phyloP scores from a whole-genome alignment of 495 filamentous ascomycete genomes.

The Podospora tetraspora region DNA sequence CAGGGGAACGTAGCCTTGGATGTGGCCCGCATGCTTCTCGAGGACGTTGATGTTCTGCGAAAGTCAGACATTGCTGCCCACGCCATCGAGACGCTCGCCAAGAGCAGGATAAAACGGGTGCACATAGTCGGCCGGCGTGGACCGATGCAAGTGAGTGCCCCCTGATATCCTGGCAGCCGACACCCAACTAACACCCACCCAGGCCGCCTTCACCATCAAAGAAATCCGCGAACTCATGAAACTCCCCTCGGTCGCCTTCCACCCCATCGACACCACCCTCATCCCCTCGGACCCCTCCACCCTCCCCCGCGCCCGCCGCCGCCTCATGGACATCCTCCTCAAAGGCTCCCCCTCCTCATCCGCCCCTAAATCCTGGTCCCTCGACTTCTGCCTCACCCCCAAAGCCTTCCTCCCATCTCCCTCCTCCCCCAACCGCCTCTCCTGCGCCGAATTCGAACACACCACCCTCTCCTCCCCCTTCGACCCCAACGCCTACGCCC shows the following conservation, averaged over 20 bases:
- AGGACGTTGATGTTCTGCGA: constrained; percentile 61
- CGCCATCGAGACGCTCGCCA: constrained; percentile 66
- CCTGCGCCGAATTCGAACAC: constrained; percentile 59
- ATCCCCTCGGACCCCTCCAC: constrained; percentile 57
- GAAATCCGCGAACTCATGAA: constrained; percentile 83
- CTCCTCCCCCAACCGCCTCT: constrained; percentile 42
- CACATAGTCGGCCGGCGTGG: constrained; percentile 82
- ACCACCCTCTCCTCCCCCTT: constrained; percentile 49
- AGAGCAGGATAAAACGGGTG: constrained; percentile 72
- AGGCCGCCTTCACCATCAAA: constrained; percentile 92
- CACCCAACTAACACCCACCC: constrained; percentile 9
- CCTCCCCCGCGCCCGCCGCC: constrained; percentile 66
- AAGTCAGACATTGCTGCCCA: constrained; percentile 84
- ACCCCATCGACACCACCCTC: constrained; percentile 58
- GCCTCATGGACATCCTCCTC: constrained; percentile 71
- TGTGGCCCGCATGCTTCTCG: constrained; percentile 81
- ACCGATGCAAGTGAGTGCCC: constrained; percentile 63
- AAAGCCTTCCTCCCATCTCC: constrained; percentile 55
- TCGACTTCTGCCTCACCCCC: constrained; percentile 78
- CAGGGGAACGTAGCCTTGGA: constrained; percentile 96
- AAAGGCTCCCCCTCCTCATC: constrained; percentile 55
- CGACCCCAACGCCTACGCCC: constrained; percentile 48
- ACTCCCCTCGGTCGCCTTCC: constrained; percentile 66
- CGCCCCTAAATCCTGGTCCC: constrained; percentile 65
- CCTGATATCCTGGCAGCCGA: no score